A percentile compares a stretch with the other conserved stretches of the same genome.
phyloP scores from a whole-genome alignment of 371 early-diverging fungal species.

The Mortierella sp. region DNA sequence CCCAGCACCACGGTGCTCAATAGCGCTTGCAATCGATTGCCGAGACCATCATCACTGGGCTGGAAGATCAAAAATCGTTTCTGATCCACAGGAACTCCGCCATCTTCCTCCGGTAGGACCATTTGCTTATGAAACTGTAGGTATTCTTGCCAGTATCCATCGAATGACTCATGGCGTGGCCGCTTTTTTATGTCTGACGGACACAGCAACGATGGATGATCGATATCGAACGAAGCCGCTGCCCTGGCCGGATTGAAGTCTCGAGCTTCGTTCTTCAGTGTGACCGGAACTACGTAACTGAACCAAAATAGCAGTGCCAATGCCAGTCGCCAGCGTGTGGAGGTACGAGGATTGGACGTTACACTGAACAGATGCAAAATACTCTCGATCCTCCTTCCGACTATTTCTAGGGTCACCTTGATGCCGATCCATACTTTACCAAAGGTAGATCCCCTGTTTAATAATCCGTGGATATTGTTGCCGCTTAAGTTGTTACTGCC shows the following conservation, averaged over 20 bases:
- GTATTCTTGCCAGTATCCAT: slow-evolving; percentile 48
- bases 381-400: slow-evolving; percentile 10
- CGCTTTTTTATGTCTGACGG: slow-evolving; percentile 6
- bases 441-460: neutral
- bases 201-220: slow-evolving; percentile 38
- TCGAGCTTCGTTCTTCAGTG: slow-evolving; percentile 32
- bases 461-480: neutral
- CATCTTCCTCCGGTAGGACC: slow-evolving; percentile 30
- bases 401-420: neutral
- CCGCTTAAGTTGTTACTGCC: slow-evolving; percentile 2
- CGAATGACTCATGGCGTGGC: slow-evolving; percentile 34
- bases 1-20: slow-evolving; percentile 46
- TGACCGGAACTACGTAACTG: slow-evolving; percentile 42
- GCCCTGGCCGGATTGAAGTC: slow-evolving; percentile 29
- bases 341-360: slow-evolving; percentile 19
- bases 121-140: slow-evolving; percentile 32
- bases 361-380: slow-evolving; percentile 20
- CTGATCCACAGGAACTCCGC: slow-evolving; percentile 23
- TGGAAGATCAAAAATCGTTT: slow-evolving; percentile 42
- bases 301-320: slow-evolving; percentile 30
- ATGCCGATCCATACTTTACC: neutral
- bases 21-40: slow-evolving; percentile 44
- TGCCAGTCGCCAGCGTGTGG: slow-evolving; percentile 35
- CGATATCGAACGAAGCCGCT: slow-evolving; percentile 28
- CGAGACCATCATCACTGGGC: slow-evolving; percentile 47